Conservation (phyloP, 768 basidiomycete genomes). For the Leccinellum luteum region DNA sequence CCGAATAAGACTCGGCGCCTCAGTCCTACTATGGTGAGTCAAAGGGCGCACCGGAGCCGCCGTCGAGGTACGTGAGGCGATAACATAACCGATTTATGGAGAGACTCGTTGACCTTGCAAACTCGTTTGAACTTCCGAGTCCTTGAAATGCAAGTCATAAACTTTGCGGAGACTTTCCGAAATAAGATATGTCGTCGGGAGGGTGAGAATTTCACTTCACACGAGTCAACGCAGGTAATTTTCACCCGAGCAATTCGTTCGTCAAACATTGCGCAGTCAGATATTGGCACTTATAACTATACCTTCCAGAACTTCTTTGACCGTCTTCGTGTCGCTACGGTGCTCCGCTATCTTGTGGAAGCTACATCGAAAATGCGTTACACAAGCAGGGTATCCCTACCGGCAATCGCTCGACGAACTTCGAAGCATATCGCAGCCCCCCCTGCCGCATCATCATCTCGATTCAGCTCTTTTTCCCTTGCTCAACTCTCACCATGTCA, state of each 20-base stretch:
- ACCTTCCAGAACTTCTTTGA: not conserved
- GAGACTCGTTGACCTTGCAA: no score
- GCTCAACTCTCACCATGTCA: not conserved
- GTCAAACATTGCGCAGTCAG: not conserved
- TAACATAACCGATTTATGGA: no score
- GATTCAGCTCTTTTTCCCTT: not conserved
- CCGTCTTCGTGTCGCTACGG: not conserved
- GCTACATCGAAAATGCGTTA: not conserved
- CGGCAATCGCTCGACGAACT: constrained; percentile 7
- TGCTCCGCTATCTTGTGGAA: not conserved
- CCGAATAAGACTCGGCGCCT: no score
- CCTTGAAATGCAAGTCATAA: no score
- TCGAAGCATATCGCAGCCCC: not conserved
- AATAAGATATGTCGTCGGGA: constrained; percentile 22
- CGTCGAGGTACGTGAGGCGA: no score
- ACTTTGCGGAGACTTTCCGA: constrained; percentile 14
- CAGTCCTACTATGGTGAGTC: not conserved
- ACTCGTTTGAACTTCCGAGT: no score
- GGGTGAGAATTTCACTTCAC: constrained; percentile 9
- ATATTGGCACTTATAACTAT: not conserved
- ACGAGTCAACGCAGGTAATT: not conserved
- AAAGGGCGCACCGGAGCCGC: not conserved
- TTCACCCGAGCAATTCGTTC: not conserved
- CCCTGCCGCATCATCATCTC: not conserved
- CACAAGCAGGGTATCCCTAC: not conserved